A percentile compares a stretch with the other conserved stretches of the same genome.
Evolutionary conservation across 78 protist species (phyloP).

Genomic region (Dictyostelium brefeldianum): DNA sequence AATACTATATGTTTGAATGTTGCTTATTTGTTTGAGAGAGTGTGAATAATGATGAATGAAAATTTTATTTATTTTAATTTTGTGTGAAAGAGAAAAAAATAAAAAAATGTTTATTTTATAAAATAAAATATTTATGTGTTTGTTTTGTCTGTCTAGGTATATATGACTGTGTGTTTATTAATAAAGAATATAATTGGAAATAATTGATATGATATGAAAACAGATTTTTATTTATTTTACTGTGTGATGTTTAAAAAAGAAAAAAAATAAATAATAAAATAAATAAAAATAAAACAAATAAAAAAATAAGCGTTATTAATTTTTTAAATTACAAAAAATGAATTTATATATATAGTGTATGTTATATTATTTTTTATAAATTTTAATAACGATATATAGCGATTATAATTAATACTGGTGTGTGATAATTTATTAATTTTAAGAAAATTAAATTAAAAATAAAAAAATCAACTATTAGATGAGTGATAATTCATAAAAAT

Average conservation of each 20-base stretch:
- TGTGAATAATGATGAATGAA: not conserved
- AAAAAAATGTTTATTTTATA: not conserved
- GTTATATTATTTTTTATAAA: no score
- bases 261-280: not conserved
- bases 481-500: no score
- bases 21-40: not conserved
- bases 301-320: no score
- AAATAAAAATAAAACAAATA: not conserved
- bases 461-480: no score
- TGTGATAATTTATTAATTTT: no score
- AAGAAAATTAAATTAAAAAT: no score
- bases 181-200: not conserved
- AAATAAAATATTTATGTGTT: not conserved
- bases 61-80: not conserved
- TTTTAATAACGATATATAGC: no score
- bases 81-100: not conserved
- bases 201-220: constrained; percentile 2
- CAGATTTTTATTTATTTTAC: not conserved
- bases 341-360: no score
- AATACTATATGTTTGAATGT: not conserved
- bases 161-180: not conserved
- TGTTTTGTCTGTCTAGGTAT: not conserved
- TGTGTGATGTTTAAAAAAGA: constrained; percentile 18
- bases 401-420: no score
- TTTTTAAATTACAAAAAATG: no score